A percentile compares a stretch with the other conserved stretches of the same genome.
These are phyloP conservation scores for Dinochytrium kinnereticum DNA, from an alignment of 371 early-diverging fungal species.

Conservation along the genomic window DNA sequence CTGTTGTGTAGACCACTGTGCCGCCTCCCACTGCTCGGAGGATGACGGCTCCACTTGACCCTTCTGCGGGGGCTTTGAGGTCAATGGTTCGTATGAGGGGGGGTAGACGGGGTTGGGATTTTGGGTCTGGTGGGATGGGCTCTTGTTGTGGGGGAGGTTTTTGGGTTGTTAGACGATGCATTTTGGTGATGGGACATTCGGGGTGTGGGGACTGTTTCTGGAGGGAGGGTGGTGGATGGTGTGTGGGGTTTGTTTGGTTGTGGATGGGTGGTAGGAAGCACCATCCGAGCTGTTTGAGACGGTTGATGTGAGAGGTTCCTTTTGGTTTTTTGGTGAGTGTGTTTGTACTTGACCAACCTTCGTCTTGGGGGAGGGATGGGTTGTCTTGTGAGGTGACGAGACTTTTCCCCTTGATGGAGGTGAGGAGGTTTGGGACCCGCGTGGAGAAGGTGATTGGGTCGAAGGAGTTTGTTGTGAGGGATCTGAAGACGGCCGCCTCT, in stretches of 20 bases:
- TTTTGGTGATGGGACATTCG: too few relatives aligned
- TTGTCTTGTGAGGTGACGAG: too few relatives aligned
- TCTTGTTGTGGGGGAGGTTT: too few relatives aligned
- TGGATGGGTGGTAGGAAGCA: not conserved
- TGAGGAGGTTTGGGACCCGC: not conserved
- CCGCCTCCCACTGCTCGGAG: not conserved
- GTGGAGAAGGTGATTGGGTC: not conserved
- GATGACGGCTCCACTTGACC: not conserved
- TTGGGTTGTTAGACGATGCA: too few relatives aligned
- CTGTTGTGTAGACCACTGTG: not conserved
- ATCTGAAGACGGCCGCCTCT: not conserved
- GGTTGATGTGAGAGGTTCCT: slow-evolving; percentile 1
- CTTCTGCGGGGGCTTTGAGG: not conserved
- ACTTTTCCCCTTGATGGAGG: not conserved
- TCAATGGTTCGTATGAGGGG: not conserved
- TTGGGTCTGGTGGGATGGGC: not conserved
- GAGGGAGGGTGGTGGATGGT: not conserved
- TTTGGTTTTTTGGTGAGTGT: not conserved
- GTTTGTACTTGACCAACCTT: not conserved
- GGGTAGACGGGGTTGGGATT: not conserved
- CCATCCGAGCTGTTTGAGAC: slow-evolving; percentile 8
- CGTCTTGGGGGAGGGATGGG: not conserved
- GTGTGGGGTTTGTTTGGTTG: not conserved
- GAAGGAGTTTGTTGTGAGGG: not conserved
- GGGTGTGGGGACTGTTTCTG: too few relatives aligned